These are phyloP conservation scores for Lactarius akahatsu DNA, from an alignment of 768 basidiomycete genomes.

Conservation along the genomic window DNA sequence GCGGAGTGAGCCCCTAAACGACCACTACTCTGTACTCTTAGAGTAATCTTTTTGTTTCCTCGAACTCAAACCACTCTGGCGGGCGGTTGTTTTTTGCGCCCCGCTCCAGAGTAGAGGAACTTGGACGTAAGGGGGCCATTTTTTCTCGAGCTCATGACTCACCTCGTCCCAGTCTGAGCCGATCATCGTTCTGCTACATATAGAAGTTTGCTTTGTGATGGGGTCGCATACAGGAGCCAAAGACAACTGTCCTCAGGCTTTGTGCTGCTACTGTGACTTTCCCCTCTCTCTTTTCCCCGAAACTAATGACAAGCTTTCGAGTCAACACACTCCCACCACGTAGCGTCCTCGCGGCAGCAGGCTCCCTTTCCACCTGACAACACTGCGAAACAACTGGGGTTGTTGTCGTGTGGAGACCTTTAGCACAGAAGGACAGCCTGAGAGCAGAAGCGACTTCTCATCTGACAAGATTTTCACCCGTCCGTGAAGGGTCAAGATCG, in stretches of 20 bases:
- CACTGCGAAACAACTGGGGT: not conserved
- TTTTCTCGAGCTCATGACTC: not conserved
- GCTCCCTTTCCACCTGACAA: not conserved
- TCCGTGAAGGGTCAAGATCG: not conserved
- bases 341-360: not conserved
- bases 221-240: not conserved
- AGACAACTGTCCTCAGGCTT: not conserved
- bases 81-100: not conserved
- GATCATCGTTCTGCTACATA: not conserved
- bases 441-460: not conserved
- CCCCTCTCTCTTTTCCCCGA: not conserved
- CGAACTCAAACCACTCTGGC: not conserved
- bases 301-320: not conserved
- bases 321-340: not conserved
- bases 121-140: not conserved
- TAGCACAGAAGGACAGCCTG: not conserved
- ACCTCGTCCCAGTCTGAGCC: not conserved
- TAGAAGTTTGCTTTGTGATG: not conserved
- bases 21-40: too few species aligned
- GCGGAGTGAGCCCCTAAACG: not conserved
- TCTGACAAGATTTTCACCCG: not conserved
- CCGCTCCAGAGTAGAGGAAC: not conserved
- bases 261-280: not conserved
- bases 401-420: not conserved
- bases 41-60: not conserved